These are phyloP conservation scores for Nannizzia gypsea DNA, from an alignment of 2,329 filamentous ascomycete genomes.

Conservation along the genomic window DNA sequence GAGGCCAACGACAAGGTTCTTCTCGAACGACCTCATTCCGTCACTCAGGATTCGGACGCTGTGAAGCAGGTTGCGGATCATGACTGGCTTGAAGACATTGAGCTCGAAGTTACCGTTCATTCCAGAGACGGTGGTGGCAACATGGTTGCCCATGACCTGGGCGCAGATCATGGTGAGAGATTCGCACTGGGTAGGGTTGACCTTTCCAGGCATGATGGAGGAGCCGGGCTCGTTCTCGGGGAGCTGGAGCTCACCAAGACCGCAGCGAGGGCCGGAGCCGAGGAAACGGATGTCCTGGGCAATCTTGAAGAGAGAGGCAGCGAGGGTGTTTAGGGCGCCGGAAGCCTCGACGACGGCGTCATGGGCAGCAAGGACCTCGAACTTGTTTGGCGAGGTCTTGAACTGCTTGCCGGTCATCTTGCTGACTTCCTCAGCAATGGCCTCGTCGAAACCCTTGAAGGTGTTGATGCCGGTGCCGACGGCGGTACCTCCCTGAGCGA, in stretches of 20 bases:
- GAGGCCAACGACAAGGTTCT: slow-evolving; percentile 78
- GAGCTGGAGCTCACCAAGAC: slow-evolving; percentile 81
- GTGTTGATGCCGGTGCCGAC: slow-evolving; percentile 98
- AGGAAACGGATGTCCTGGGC: slow-evolving; percentile 97
- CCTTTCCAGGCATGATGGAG: slow-evolving; percentile 98
- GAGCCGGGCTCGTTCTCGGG: slow-evolving; percentile 97
- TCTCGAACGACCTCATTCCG: slow-evolving; percentile 89
- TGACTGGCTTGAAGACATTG: slow-evolving; percentile 95
- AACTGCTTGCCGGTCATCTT: slow-evolving; percentile 90
- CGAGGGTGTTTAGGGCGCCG: slow-evolving; percentile 85
- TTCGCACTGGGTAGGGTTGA: slow-evolving; percentile 98
- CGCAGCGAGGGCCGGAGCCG: slow-evolving; percentile 88
- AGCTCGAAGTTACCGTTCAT: slow-evolving; percentile 98
- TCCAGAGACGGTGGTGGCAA: slow-evolving; percentile 82
- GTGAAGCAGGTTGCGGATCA: slow-evolving; percentile 92
- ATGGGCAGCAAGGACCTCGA: slow-evolving; percentile 90
- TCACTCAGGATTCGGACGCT: slow-evolving; percentile 79
- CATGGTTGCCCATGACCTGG: slow-evolving; percentile 96
- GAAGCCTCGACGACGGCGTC: slow-evolving; percentile 92
- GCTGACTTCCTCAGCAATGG: slow-evolving; percentile 77
- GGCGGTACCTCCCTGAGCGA: slow-evolving; percentile 91
- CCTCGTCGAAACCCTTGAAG: slow-evolving; percentile 89
- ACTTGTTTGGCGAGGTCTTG: slow-evolving; percentile 96
- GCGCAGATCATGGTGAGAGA: slow-evolving; percentile 94
- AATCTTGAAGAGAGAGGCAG: slow-evolving; percentile 88